A percentile compares a stretch with the other conserved stretches of the same genome.
Evolutionary conservation across 768 basidiomycete species (phyloP).

Genomic region (Mycena epipterygia): DNA sequence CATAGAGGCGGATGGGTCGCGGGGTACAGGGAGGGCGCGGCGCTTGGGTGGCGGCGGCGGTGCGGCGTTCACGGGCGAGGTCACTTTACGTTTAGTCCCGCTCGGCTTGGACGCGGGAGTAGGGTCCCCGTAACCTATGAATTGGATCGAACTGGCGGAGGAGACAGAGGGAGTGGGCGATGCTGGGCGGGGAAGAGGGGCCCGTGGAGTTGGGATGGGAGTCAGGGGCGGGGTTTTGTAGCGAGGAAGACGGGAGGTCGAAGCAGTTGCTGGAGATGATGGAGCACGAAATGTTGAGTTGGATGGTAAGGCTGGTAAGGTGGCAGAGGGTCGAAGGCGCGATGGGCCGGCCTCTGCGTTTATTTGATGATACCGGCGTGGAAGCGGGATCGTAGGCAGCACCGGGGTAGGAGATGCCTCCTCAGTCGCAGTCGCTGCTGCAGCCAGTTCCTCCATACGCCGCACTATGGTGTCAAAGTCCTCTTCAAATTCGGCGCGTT

Average conservation of each 20-base stretch:
- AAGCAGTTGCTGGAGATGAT: not conserved
- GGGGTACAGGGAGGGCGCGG: not conserved
- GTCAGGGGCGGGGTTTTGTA: not conserved
- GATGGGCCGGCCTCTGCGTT: conserved; percentile 29
- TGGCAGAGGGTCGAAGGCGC: no score
- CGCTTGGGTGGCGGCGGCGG: conserved; percentile 9
- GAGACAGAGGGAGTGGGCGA: conserved; percentile 9
- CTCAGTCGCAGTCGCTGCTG: no score
- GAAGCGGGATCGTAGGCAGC: conserved; percentile 9
- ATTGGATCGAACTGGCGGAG: not conserved
- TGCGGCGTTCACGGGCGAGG: not conserved
- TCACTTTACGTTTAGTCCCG: conserved; percentile 6
- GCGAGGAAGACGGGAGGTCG: not conserved
- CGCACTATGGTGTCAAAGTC: not conserved
- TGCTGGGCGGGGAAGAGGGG: not conserved
- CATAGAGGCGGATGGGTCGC: not conserved
- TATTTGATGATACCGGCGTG: not conserved
- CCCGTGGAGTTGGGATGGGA: not conserved
- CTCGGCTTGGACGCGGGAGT: not conserved
- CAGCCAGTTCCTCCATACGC: conserved; percentile 7
- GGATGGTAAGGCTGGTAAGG: no score
- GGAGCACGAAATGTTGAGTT: not conserved
- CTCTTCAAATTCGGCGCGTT: not conserved
- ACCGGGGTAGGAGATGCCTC: no score
- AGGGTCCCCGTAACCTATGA: not conserved